Evolutionary conservation across 805 yeast species (phyloP).

Genomic region (Ogataea ganodermae): DNA sequence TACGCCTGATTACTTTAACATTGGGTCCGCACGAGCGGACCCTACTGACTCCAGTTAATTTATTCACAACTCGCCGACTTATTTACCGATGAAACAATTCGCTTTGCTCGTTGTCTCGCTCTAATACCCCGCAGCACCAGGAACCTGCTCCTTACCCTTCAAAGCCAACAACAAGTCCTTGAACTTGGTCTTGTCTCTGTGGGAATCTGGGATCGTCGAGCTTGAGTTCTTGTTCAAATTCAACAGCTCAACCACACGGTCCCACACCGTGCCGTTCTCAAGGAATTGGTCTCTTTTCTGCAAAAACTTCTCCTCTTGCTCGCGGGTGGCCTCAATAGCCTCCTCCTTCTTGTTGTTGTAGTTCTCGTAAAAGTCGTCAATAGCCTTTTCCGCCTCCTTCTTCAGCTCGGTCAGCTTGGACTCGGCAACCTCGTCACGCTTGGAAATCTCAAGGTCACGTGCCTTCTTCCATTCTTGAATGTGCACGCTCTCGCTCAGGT

Average conservation of each 20-base stretch:
- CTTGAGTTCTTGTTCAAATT: conserved; percentile 37
- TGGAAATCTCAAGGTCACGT: conserved; percentile 72
- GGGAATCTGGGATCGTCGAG: conserved; percentile 33
- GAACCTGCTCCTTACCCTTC: conserved; percentile 55
- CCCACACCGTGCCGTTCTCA: conserved; percentile 55
- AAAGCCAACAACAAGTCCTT: conserved; percentile 52
- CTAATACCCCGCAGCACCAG: conserved; percentile 58
- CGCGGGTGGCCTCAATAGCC: conserved; percentile 59
- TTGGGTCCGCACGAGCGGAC: no score
- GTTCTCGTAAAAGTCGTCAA: conserved; percentile 90
- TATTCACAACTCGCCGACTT: no score
- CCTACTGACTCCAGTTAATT: no score
- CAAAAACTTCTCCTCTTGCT: conserved; percentile 70
- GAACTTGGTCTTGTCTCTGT: conserved; percentile 55
- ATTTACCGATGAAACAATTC: no score
- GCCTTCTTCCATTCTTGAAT: conserved; percentile 79
- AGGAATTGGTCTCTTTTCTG: conserved; percentile 70
- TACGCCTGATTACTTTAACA: no score
- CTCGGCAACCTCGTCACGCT: conserved; percentile 73
- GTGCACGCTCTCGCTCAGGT: conserved; percentile 56
- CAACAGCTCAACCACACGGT: conserved; percentile 52
- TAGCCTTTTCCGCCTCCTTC: conserved; percentile 74
- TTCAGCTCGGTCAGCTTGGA: conserved; percentile 66
- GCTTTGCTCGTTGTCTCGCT: neutral
- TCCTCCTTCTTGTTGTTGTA: conserved; percentile 83